Evolutionary conservation across 768 basidiomycete genomes (phyloP), one percentile per base, ranked within the genome.

Genomic region (Boletales sp.): DNA sequence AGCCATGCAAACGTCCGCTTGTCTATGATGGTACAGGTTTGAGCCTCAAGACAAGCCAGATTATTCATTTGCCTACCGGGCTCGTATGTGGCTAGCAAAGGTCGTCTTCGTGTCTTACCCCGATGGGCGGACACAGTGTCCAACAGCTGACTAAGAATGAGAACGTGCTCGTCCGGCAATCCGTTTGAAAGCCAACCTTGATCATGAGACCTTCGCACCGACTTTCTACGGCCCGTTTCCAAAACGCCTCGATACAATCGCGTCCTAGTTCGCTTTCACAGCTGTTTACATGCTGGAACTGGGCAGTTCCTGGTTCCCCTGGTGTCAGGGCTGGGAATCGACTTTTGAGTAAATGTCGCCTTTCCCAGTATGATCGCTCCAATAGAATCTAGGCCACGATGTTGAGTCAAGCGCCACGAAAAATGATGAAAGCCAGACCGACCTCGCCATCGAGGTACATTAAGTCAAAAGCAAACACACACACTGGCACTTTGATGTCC

Each of bases 141-240:
- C 15, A 93, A 72, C 12, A 94, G 72, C 86, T 89, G 48, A 25
- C 14, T 38, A 53, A 52, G 18, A 49, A 47, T 55, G 50, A 62
- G 38, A 49, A 17, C 15, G 7, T 4, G 50, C 39, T 33, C 7
- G 43, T 12, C 36, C n/a, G 31, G 34, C 30, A 28, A 18, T 14
- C n/a, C 5, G 9, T 34, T 35, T 19, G 37, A 51, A 37, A 37
- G 41, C 73, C 25, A 38, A 84, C 87, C 70, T 96, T 96, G 61
- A 95, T 78, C 93, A 96, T 94, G 54, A 95, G 72, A n/a, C 94
- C 94, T 67, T 96, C 94, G 49, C 86, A 89, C 48, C 83, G 82
- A 62, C 84, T 84, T 61, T 82, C 80, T 19, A 92, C 76, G 3
- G 89, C 85, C 50, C 74, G 74, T 60, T 81, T 70, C 81, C 91